Evolutionary conservation across 495 filamentous ascomycete genomes (phyloP), one percentile per base, ranked within the genome.

Genomic region (Xylaria telfairii): DNA sequence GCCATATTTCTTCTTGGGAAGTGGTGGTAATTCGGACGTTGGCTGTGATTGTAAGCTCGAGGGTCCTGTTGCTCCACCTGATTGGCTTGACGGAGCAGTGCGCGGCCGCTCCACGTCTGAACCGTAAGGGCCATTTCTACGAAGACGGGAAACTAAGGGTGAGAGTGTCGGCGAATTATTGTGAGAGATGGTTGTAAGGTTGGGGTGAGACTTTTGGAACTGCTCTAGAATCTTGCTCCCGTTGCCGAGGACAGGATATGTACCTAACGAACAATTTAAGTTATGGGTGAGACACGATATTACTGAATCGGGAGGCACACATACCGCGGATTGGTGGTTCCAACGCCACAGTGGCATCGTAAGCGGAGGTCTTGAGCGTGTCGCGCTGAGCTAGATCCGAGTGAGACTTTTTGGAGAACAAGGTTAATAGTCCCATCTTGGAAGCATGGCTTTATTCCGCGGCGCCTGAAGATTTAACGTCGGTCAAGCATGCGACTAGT

Each of bases 391-490:
- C 39, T 67, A 73, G 70, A 65, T 71, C 57, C 17, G 71, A 46
- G 30, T 72, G 57, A 24, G 74, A 59, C 59, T 76, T 84, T 63
- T 69, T 80, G 12, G 77, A 73, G 39, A 85, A 67, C 32, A 84
- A 81, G 69, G 77, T 81, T 51, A 84, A 73, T 69, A 84, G 73
- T 70, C 83, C 82, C 83, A 85, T 85, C 28, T 65, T 79, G 76
- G 67, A 24, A 32, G 42, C 46, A 60, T 53, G 32, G 26, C 67
- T 32, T 32, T 69, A 15, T 21, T 51, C 5, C 39, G 41, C 26
- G 59, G 15, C 19, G 42, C 21, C 39, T 41, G 21, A 6, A 2
- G 5, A 12, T 53, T 28, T 54, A 24, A 54, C 30, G 24, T 41
- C 7, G 42, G 42, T 17, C 10, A 37, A 44, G 12, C 30, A 69